phyloP scores from a whole-genome alignment of 345 rosid species.

The Dimocarpus longan region DNA sequence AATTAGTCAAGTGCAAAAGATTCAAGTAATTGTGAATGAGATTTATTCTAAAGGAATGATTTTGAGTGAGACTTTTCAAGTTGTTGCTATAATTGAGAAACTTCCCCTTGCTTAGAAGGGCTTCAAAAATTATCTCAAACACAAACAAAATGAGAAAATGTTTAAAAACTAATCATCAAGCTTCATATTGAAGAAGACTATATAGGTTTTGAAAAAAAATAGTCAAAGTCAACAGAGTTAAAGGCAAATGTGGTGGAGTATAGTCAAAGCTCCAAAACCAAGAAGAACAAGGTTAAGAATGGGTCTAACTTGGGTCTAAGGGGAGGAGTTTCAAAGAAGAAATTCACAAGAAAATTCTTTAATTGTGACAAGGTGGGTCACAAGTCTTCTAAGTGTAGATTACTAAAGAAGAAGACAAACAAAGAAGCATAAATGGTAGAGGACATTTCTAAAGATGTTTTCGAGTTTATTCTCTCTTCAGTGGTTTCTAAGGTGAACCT shows the following conservation, averaged over 20 bases:
- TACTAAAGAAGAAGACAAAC: no score
- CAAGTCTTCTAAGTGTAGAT: no score
- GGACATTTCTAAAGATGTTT: no score
- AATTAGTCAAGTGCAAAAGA: neutral
- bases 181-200: neutral
- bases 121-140: neutral
- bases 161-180: neutral
- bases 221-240: neutral
- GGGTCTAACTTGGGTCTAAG: no score
- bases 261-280: neutral
- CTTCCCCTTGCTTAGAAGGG: neutral
- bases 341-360: no score
- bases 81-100: neutral
- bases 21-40: slow-evolving; percentile 3
- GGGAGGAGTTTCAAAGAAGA: no score
- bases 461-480: no score
- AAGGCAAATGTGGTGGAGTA: neutral
- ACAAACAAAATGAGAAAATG: neutral
- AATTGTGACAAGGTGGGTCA: no score
- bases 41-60: neutral
- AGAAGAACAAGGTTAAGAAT: no score
- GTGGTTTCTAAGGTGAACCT: no score
- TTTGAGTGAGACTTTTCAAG: neutral
- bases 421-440: no score
- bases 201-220: neutral